Evolutionary conservation across 352 stramenopile species (phyloP), one percentile per base, ranked within the genome.

Genomic region (Phytophthora macrochlamydospora): DNA sequence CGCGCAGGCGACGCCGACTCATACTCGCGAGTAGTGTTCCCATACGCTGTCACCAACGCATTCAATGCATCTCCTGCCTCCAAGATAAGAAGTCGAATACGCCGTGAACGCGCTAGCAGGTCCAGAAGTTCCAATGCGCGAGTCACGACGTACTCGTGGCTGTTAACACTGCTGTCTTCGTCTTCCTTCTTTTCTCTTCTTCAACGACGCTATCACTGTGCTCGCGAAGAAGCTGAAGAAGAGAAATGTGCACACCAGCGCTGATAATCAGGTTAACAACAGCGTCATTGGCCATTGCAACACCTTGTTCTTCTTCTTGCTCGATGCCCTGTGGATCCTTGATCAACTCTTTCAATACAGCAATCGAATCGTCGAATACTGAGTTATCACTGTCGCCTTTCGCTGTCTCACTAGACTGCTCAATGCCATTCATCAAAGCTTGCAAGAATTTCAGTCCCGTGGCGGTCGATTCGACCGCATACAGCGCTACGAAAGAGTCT

Each of bases 211-310:
- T 51, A 51, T 69, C 55, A 4, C 42, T 71, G 14, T 73, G 71
- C 28, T 75, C 70, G 4, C 74, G 73, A 56, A 94, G 62, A 9
- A 92, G 56, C 37, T 92, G 73, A 14, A 94, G 73, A 35, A 94
- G 69, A 37, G 81, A 82, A 45, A 87, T 78, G 56, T 94, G 85
- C 29, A 91, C 80, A 2, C 80, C 76, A 2, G 77, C 76, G 37
- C 80, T 91, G 62, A 92, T 92, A 32, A 91, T 63, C 31, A 91
- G 63, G 49, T 89, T 91, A 2, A 90, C 67, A 56, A 92, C 71
- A 9, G 77, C 72, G 24, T 89, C 64, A 40, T 90, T 91, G 2
- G 74, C 75, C 33, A 78, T 81, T n/a, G 84, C 81, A 24, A 71
- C 66, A n/a, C 50, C 59, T 50, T 70, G 62, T 2, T 78, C 61